Evolutionary conservation across 495 filamentous ascomycete species (phyloP).

Genomic region (Penicillium canescens): DNA sequence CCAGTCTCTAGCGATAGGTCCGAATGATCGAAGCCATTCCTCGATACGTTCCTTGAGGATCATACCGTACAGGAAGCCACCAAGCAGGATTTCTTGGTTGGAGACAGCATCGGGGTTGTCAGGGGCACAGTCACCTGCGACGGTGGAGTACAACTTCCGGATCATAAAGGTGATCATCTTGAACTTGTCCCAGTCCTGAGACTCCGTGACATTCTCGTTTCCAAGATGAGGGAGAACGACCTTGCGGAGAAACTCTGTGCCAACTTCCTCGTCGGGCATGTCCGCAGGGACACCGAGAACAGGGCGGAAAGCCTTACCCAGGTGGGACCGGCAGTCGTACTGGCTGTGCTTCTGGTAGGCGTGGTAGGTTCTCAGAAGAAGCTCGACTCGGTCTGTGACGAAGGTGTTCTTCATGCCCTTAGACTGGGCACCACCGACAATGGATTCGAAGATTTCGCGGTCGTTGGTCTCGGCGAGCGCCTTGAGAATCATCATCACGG

Average conservation of each 20-base stretch:
- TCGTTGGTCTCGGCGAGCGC: slow-evolving; percentile 95
- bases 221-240: slow-evolving; percentile 90
- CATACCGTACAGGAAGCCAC: slow-evolving; percentile 91
- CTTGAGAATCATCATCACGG: slow-evolving; percentile 95
- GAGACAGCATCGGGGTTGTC: slow-evolving; percentile 97
- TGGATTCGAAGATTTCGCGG: slow-evolving; percentile 87
- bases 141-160: slow-evolving; percentile 88
- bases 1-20: slow-evolving; percentile 68
- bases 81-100: slow-evolving; percentile 89
- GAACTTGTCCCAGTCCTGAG: slow-evolving; percentile 88
- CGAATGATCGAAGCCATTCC: slow-evolving; percentile 70
- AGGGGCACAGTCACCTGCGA: slow-evolving; percentile 84
- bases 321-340: slow-evolving; percentile 72
- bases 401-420: slow-evolving; percentile 85
- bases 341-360: slow-evolving; percentile 78
- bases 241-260: slow-evolving; percentile 84
- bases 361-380: slow-evolving; percentile 91
- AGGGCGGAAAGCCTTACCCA: slow-evolving; percentile 86
- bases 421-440: slow-evolving; percentile 72
- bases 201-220: slow-evolving; percentile 73
- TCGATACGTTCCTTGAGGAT: slow-evolving; percentile 93
- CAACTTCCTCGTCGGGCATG: slow-evolving; percentile 81
- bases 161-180: slow-evolving; percentile 95
- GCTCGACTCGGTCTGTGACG: slow-evolving; percentile 89
- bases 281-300: slow-evolving; percentile 79